Evolutionary conservation across 2,329 filamentous ascomycete genomes (phyloP).

Genomic region (Pseudogymnoascus sp.): DNA sequence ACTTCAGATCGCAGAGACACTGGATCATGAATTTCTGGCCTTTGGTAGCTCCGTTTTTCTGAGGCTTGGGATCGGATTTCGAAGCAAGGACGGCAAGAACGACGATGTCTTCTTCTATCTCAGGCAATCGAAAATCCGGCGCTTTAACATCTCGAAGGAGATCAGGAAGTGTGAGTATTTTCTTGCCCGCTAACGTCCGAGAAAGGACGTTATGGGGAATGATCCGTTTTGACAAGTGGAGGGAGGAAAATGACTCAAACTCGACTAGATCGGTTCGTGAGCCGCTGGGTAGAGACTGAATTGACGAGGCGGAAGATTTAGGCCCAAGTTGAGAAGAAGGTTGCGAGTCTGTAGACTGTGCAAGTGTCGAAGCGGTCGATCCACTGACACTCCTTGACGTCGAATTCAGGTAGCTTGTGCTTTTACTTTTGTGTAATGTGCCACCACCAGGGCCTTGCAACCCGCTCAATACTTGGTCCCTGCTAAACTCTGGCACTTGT

Average conservation of each 20-base stretch:
- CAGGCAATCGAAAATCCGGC: slow-evolving; percentile 74
- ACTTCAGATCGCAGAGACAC: slow-evolving; percentile 78
- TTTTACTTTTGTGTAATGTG: slow-evolving; percentile 37
- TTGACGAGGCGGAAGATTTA: slow-evolving; percentile 10
- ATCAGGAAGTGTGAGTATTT: slow-evolving; percentile 69
- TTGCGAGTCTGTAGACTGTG: slow-evolving; percentile 4
- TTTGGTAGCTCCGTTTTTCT: slow-evolving; percentile 43
- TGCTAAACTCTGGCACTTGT: slow-evolving; percentile 48
- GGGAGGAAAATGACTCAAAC: slow-evolving; percentile 79
- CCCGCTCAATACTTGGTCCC: slow-evolving; percentile 51
- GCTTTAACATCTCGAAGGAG: slow-evolving; percentile 74
- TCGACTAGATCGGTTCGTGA: slow-evolving; percentile 47
- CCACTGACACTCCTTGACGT: slow-evolving; percentile 16
- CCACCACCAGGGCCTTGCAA: slow-evolving; percentile 23
- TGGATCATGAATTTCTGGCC: slow-evolving; percentile 84
- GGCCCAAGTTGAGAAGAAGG: slow-evolving; percentile 13
- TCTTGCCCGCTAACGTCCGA: slow-evolving; percentile 71
- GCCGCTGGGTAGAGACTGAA: slow-evolving; percentile 9
- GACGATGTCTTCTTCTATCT: slow-evolving; percentile 80
- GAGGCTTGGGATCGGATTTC: slow-evolving; percentile 71
- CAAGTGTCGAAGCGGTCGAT: neutral
- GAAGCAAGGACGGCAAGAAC: slow-evolving; percentile 80
- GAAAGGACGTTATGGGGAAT: slow-evolving; percentile 75
- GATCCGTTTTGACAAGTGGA: slow-evolving; percentile 76
- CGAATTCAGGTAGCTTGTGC: slow-evolving; percentile 21